Evolutionary conservation across 768 basidiomycete species (phyloP), one percentile per base, ranked within the genome.

Genomic region (Amanita polypyramis): DNA sequence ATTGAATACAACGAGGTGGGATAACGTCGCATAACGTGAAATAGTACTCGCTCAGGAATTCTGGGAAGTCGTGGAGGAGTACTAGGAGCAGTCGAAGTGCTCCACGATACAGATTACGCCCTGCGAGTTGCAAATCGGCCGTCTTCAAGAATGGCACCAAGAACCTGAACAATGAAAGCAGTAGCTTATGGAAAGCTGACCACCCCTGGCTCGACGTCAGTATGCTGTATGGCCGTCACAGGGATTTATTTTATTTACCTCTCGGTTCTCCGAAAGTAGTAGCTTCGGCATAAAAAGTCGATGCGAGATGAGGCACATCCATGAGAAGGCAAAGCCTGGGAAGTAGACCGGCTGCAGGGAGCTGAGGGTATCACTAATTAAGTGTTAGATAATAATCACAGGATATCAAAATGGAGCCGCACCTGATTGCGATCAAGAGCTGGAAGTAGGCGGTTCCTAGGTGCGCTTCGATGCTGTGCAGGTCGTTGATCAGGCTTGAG

Each of bases 291-390:
- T 94, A 76, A 98, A 96, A 50, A 91, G 70, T 47, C 95, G 76
- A 66, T 98, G 96, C 19, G 96, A 97, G 59, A 99, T 82, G 38
- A 98, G 74, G 54, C 85, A 86, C 75, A 97, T 82, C 95, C 95
- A 99, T 12, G 93, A 95, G 67, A 98, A 99, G 1, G 94, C 87
- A 64, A 99, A 99, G 7, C 93, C 90, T 14, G 96, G 96, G 71
- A 97, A 98, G 66, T 90, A 92, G 4, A 84, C 85, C 6, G 96
- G 96, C 61, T 98, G 95, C 50, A 96, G 70, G 37, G 94, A 96
- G 62, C 92, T 95, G 63, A 97, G 82, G 2, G 91, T 91, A 60
- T 97, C 94, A 60, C 94, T 95, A 52, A 27, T 20, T 50, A 23
- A 25, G 8, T 14, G 0, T 45, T 45, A 23, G 34, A 12, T 12